Conservation (phyloP, 225 moss, liverwort and hornwort genomes). For the Polytrichum commune region DNA sequence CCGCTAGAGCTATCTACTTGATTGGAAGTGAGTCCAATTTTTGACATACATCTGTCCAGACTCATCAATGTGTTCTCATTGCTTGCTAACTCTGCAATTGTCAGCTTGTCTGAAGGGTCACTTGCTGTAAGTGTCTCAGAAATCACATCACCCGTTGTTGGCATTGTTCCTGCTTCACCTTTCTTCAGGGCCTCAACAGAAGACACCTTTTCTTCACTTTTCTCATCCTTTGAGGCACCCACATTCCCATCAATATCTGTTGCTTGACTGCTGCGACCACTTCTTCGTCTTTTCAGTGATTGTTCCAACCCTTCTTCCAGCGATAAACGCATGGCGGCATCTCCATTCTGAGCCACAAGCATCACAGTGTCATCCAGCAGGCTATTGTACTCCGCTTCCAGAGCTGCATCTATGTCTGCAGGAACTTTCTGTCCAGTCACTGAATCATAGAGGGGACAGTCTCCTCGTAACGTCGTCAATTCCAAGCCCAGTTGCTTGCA, state of each 20-base stretch:
- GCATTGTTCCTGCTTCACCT: conserved; percentile 19
- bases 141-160: conserved; percentile 46
- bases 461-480: conserved; percentile 61
- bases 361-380: conserved; percentile 66
- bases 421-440: conserved; percentile 65
- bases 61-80: conserved; percentile 21
- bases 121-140: conserved; percentile 39
- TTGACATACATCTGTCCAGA: conserved; percentile 22
- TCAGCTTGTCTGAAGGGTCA: conserved; percentile 32
- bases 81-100: conserved; percentile 38
- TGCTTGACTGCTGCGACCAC: conserved; percentile 24
- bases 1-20: conserved; percentile 16
- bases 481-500: conserved; percentile 68
- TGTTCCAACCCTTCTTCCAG: conserved; percentile 65
- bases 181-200: conserved; percentile 6
- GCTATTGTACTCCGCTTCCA: conserved; percentile 70
- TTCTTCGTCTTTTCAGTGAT: conserved; percentile 45
- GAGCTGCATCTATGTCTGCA: conserved; percentile 53
- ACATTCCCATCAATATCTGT: neutral
- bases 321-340: conserved; percentile 58
- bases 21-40: conserved; percentile 14
- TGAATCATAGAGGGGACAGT: conserved; percentile 65
- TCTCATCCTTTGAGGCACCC: conserved; percentile 6
- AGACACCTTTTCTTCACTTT: neutral
- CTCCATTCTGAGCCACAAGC: conserved; percentile 63